Evolutionary conservation across 768 basidiomycete genomes (phyloP).

Genomic region (Scleroderma bovista): DNA sequence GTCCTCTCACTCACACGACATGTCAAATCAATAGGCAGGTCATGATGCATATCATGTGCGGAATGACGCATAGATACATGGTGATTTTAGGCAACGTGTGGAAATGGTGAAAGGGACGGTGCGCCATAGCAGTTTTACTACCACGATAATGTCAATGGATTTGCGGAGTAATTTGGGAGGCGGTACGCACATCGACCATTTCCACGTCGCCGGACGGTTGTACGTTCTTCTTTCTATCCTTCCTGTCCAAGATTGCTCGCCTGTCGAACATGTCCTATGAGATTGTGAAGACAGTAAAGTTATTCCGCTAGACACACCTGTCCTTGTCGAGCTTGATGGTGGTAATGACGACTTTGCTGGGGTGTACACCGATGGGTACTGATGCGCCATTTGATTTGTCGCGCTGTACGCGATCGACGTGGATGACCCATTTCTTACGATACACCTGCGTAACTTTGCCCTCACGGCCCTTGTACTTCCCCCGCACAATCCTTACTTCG

Average conservation of each 20-base stretch:
- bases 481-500: slow-evolving; percentile 94
- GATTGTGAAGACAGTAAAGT: not conserved
- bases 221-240: slow-evolving; percentile 66
- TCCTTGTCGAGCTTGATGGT: slow-evolving; percentile 92
- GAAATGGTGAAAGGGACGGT: slow-evolving; percentile 6
- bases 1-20: slow-evolving; percentile 8
- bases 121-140: slow-evolving; percentile 18
- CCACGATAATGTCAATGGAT: slow-evolving; percentile 3
- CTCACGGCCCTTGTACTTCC: slow-evolving; percentile 98
- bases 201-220: slow-evolving; percentile 58
- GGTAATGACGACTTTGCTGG: slow-evolving; percentile 93
- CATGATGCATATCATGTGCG: slow-evolving; percentile 55
- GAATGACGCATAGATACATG: slow-evolving; percentile 61
- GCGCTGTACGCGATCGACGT: slow-evolving; percentile 95
- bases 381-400: slow-evolving; percentile 98
- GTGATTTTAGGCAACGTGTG: slow-evolving; percentile 37
- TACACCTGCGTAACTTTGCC: slow-evolving; percentile 97
- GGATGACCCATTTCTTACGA: slow-evolving; percentile 98
- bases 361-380: slow-evolving; percentile 91
- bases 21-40: slow-evolving; percentile 11
- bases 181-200: slow-evolving; percentile 67
- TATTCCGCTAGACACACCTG: slow-evolving; percentile 39
- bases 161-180: slow-evolving; percentile 9
- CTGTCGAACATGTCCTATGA: slow-evolving; percentile 31
- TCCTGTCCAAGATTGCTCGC: slow-evolving; percentile 83